Evolutionary conservation across 768 basidiomycete genomes (phyloP).

Genomic region (Tulasnella sp.): DNA sequence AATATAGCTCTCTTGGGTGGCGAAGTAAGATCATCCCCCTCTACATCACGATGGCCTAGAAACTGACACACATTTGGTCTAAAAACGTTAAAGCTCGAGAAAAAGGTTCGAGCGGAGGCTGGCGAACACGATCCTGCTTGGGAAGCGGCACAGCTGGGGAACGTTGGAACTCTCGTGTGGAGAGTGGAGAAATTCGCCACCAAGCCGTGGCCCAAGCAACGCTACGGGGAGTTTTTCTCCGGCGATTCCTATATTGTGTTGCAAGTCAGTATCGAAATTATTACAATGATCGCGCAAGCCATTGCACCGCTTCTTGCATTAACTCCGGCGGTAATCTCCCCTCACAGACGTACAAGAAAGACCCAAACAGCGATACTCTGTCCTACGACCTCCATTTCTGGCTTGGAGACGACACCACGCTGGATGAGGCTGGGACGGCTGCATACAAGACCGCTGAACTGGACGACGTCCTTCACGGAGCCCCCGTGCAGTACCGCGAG

Average conservation of each 20-base stretch:
- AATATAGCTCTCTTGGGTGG: conserved; percentile 62
- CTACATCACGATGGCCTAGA: neutral
- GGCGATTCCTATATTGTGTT: conserved; percentile 66
- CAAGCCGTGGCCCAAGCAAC: conserved; percentile 52
- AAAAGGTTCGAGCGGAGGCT: conserved; percentile 51
- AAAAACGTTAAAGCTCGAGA: conserved; percentile 48
- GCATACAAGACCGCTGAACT: conserved; percentile 66
- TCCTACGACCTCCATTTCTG: conserved; percentile 64
- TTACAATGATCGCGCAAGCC: neutral
- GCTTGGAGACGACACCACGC: conserved; percentile 56
- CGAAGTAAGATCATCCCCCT: conserved; percentile 45
- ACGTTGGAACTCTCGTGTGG: conserved; percentile 53
- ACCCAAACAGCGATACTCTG: conserved; percentile 46
- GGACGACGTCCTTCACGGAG: conserved; percentile 51
- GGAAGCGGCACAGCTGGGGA: conserved; percentile 45
- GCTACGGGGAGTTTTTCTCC: conserved; percentile 55
- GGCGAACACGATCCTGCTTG: conserved; percentile 53
- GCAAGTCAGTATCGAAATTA: conserved; percentile 44
- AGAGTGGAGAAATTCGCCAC: conserved; percentile 56
- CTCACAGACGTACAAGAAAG: conserved; percentile 56
- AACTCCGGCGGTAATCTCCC: neutral
- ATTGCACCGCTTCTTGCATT: neutral
- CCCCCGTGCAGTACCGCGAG: conserved; percentile 59
- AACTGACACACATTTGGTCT: neutral
- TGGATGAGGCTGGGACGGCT: conserved; percentile 57